These are phyloP conservation scores for Trifolium dubium DNA, from an alignment of 306 rosid species.

Conservation along the genomic window DNA sequence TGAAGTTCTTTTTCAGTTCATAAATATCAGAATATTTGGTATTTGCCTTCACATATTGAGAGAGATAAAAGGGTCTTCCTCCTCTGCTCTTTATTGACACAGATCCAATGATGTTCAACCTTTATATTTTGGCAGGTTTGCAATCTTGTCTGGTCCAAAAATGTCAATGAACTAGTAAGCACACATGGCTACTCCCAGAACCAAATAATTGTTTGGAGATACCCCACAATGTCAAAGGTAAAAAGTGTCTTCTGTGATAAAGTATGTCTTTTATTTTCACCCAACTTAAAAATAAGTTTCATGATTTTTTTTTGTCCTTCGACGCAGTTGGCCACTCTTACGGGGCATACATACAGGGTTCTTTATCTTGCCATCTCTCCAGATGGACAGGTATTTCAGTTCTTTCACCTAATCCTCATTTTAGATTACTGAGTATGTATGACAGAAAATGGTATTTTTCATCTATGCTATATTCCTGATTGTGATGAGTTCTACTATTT, in stretches of 20 bases:
- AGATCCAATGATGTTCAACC: constrained; percentile 34
- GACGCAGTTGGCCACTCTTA: constrained; percentile 87
- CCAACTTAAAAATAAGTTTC: constrained; percentile 1
- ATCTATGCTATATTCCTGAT: constrained; percentile 25
- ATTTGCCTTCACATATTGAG: constrained; percentile 31
- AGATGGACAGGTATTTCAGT: constrained; percentile 85
- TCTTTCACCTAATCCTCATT: constrained; percentile 14
- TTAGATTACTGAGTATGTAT: not conserved
- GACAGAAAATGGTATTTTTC: constrained; percentile 20
- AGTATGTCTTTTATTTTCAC: constrained; percentile 17
- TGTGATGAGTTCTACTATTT: constrained; percentile 39
- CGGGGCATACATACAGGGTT: constrained; percentile 92
- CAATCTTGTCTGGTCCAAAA: constrained; percentile 98
- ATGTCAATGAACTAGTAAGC: constrained; percentile 97
- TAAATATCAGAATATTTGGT: constrained; percentile 24
- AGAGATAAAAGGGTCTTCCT: not conserved
- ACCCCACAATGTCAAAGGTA: constrained; percentile 98
- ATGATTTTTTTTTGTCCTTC: constrained; percentile 36
- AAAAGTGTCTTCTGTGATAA: constrained; percentile 17
- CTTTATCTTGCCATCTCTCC: constrained; percentile 98
- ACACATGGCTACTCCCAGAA: constrained; percentile 99
- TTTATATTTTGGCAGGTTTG: constrained; percentile 71
- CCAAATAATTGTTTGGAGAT: constrained; percentile 98
- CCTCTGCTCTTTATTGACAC: constrained; percentile 15
- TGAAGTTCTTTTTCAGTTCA: constrained; percentile 26